Evolutionary conservation across 345 rosid genomes (phyloP).

Genomic region (Gossypium longicalyx): DNA sequence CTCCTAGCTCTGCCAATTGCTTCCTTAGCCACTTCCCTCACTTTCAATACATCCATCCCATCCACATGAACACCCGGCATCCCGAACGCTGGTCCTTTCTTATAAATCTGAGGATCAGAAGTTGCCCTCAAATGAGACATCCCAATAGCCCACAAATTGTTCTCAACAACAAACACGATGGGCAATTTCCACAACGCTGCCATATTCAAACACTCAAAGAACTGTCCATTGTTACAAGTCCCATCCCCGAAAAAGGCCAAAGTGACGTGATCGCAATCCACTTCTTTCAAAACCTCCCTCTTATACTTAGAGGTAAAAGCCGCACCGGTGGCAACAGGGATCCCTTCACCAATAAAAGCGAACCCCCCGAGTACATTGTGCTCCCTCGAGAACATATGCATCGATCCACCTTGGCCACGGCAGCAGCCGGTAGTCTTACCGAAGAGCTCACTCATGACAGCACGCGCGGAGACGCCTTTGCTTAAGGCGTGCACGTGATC

Average conservation of each 20-base stretch:
- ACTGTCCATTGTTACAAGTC: conserved; percentile 82
- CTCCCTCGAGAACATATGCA: conserved; percentile 90
- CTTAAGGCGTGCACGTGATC: conserved; percentile 84
- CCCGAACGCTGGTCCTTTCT: conserved; percentile 86
- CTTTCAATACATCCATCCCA: conserved; percentile 89
- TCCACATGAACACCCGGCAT: conserved; percentile 86
- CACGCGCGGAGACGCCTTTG: conserved; percentile 79
- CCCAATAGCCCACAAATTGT: conserved; percentile 85
- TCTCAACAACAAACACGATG: conserved; percentile 79
- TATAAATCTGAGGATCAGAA: conserved; percentile 77
- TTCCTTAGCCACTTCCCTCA: conserved; percentile 76
- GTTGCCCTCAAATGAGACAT: conserved; percentile 82
- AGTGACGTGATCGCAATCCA: conserved; percentile 52
- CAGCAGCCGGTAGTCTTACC: conserved; percentile 80
- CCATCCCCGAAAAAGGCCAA: conserved; percentile 85
- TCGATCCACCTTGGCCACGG: conserved; percentile 83
- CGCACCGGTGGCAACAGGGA: conserved; percentile 81
- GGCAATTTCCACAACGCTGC: conserved; percentile 77
- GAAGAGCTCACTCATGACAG: conserved; percentile 83
- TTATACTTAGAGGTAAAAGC: conserved; percentile 64
- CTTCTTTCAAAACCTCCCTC: conserved; percentile 65
- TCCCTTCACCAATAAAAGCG: conserved; percentile 83
- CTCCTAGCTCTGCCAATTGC: conserved; percentile 72
- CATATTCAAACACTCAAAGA: conserved; percentile 84
- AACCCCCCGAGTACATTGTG: conserved; percentile 84